A percentile compares a stretch with the other conserved stretches of the same genome.
Conservation (phyloP, 2,329 filamentous ascomycete species). For the Cercospora zeae-maydis region DNA sequence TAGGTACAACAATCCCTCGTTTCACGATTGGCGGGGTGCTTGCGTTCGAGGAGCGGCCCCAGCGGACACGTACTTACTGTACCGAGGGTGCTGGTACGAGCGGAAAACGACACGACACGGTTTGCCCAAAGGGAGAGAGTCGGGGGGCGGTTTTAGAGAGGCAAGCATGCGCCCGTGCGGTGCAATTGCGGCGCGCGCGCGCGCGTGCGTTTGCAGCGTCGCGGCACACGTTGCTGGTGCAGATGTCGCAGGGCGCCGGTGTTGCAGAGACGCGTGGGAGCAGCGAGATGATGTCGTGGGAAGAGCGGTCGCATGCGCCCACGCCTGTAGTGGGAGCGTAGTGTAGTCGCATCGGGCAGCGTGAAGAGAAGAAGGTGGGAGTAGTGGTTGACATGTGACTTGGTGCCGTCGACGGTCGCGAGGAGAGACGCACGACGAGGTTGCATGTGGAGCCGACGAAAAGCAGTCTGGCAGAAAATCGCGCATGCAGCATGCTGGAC, state of each 20-base stretch:
- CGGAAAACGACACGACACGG: background rate
- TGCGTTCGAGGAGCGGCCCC: background rate
- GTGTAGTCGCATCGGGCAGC: too few relatives aligned
- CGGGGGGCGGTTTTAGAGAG: background rate
- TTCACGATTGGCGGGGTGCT: background rate
- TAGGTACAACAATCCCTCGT: background rate
- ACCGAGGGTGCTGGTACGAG: background rate
- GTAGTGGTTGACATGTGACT: background rate
- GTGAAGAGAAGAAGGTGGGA: background rate
- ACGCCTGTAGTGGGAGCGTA: background rate
- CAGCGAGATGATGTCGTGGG: background rate
- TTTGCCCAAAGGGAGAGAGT: too few relatives aligned
- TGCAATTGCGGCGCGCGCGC: background rate
- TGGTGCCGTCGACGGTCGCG: background rate
- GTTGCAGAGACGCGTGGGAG: background rate
- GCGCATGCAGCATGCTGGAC: background rate
- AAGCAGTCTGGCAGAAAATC: background rate
- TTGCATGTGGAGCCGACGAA: background rate
- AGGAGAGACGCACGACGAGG: too few relatives aligned
- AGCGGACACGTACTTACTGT: background rate
- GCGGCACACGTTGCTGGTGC: background rate
- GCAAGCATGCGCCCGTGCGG: background rate
- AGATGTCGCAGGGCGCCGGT: background rate
- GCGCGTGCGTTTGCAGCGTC: background rate
- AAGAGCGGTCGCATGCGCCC: background rate